Evolutionary conservation across 2,329 filamentous ascomycete species (phyloP).

Genomic region (Shiraia bambusicola): DNA sequence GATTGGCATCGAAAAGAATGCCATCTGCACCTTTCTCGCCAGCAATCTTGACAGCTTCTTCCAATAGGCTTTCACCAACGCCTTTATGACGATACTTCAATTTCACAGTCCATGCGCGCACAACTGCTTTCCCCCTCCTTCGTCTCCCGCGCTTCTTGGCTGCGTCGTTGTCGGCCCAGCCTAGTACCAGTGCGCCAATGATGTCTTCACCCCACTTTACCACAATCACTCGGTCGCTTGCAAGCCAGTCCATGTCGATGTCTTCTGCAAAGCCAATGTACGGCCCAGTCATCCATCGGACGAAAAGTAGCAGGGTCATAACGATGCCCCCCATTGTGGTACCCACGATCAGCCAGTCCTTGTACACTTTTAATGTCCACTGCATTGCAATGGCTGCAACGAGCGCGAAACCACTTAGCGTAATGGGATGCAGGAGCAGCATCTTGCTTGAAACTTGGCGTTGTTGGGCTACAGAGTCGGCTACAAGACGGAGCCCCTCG

Average conservation of each 20-base stretch:
- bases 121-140: slow-evolving; percentile 65
- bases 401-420: slow-evolving; percentile 43
- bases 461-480: slow-evolving; percentile 82
- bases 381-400: slow-evolving; percentile 45
- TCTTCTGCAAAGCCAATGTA: slow-evolving; percentile 66
- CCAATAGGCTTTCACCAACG: slow-evolving; percentile 70
- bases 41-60: slow-evolving; percentile 69
- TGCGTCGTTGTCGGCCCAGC: slow-evolving; percentile 57
- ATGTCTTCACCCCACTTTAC: slow-evolving; percentile 68
- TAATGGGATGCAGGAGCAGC: slow-evolving; percentile 49
- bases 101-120: slow-evolving; percentile 81
- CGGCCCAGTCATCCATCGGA: slow-evolving; percentile 61
- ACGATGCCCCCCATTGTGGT: slow-evolving; percentile 62
- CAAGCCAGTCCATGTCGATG: slow-evolving; percentile 64
- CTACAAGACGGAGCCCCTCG: slow-evolving; percentile 70
- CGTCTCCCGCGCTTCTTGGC: slow-evolving; percentile 49
- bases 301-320: slow-evolving; percentile 63
- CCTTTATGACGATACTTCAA: slow-evolving; percentile 69
- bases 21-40: slow-evolving; percentile 68
- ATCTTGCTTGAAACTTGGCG: slow-evolving; percentile 65
- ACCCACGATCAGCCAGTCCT: slow-evolving; percentile 58
- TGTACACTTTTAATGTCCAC: slow-evolving; percentile 41
- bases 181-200: slow-evolving; percentile 70
- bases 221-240: slow-evolving; percentile 55
- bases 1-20: slow-evolving; percentile 72